phyloP scores from a whole-genome alignment of 257 asterid genomes.

The Cordia subcordata region DNA sequence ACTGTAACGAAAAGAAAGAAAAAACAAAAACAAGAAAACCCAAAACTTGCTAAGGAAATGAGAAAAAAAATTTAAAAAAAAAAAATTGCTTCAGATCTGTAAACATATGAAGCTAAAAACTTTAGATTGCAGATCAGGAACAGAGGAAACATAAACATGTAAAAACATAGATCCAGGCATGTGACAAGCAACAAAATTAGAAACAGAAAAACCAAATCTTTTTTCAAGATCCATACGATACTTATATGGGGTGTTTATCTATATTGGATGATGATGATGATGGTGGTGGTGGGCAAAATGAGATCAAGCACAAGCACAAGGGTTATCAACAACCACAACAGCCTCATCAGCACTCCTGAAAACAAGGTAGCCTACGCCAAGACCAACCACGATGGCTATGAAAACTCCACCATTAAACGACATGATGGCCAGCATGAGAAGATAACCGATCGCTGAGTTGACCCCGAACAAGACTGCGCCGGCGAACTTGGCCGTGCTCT shows the following conservation, averaged over 20 bases:
- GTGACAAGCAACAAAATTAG: background rate
- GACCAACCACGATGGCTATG: constrained; percentile 24
- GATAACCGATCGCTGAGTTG: constrained; percentile 27
- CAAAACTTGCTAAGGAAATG: background rate
- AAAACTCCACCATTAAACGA: constrained; percentile 29
- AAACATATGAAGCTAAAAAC: background rate
- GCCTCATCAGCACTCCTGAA: constrained; percentile 23
- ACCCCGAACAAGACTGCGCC: constrained; percentile 24
- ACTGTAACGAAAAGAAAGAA: no score
- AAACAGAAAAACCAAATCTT: background rate
- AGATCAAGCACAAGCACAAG: constrained; percentile 15
- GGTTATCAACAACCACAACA: constrained; percentile 1
- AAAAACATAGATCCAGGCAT: background rate
- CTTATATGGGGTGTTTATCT: background rate
- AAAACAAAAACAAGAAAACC: background rate
- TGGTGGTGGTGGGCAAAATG: no score
- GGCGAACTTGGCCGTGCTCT: constrained; percentile 9
- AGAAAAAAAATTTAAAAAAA: no score
- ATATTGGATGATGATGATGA: no score
- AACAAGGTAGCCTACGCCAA: constrained; percentile 19
- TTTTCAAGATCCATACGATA: background rate
- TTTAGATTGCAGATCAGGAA: no score
- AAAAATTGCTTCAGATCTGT: background rate
- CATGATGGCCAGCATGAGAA: constrained; percentile 31
- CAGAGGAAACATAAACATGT: background rate